Conservation (phyloP, 2,329 filamentous ascomycete species). For the Beauveria scarabaeidicola region DNA sequence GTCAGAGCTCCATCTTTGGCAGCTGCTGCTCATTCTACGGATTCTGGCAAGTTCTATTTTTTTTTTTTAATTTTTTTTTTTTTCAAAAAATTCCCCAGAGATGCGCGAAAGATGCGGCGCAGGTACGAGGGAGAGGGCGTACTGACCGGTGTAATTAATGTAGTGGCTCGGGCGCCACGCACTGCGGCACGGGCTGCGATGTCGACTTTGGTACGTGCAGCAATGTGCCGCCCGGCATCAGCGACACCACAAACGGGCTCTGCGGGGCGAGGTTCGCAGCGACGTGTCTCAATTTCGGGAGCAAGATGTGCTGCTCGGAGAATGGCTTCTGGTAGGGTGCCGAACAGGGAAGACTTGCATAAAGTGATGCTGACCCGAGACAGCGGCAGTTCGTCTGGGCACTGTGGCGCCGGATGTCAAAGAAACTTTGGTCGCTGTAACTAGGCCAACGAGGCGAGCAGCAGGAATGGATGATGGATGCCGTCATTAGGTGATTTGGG, state of each 20-base stretch:
- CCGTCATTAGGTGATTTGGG: not conserved
- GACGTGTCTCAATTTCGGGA: conserved; percentile 24
- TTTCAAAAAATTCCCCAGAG: too few relatives aligned
- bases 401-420: conserved; percentile 29
- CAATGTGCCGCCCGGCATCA: conserved; percentile 15
- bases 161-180: conserved; percentile 24
- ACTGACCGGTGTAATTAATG: not conserved
- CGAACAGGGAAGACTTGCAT: not conserved
- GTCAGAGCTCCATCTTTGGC: conserved; percentile 26
- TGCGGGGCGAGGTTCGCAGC: conserved; percentile 25
- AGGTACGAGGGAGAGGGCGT: not conserved
- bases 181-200: conserved; percentile 33
- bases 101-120: not conserved
- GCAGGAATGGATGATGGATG: not conserved
- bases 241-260: conserved; percentile 28
- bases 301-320: conserved; percentile 28
- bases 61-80: too few relatives aligned
- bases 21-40: conserved; percentile 34
- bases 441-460: conserved; percentile 3
- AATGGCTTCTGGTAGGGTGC: conserved; percentile 27
- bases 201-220: conserved; percentile 26
- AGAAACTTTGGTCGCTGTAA: conserved; percentile 24
- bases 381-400: conserved; percentile 3
- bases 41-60: conserved; percentile 25
- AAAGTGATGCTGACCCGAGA: not conserved